A percentile compares a stretch with the other conserved stretches of the same genome.
Conservation (phyloP, 305 asterid species). For the Fraxinus dipetala region DNA sequence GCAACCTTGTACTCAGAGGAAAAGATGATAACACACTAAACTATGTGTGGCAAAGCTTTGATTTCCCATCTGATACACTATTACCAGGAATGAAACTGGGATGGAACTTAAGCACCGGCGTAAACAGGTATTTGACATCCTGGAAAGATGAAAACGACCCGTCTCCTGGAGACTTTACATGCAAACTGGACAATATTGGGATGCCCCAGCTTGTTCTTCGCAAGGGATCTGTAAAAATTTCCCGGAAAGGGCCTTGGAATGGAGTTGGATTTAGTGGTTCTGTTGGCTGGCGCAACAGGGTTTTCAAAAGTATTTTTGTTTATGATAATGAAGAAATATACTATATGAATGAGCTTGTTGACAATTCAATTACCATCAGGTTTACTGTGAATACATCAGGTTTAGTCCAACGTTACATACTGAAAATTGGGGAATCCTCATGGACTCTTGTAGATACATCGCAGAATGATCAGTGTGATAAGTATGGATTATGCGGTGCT, state of each 20-base stretch:
- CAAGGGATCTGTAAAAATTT: slow-evolving; percentile 19
- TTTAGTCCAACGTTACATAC: slow-evolving; percentile 17
- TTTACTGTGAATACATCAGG: slow-evolving; percentile 10
- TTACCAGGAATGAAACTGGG: slow-evolving; percentile 26
- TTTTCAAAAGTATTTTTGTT: background rate
- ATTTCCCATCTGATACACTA: background rate
- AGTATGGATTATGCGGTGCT: slow-evolving; percentile 30
- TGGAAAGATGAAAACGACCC: slow-evolving; percentile 16
- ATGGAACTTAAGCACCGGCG: background rate
- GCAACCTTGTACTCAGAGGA: slow-evolving; percentile 6
- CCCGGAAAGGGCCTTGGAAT: slow-evolving; percentile 25
- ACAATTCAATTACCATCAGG: slow-evolving; percentile 10
- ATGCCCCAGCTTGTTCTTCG: slow-evolving; percentile 14
- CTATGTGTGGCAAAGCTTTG: slow-evolving; percentile 10
- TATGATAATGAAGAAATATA: background rate
- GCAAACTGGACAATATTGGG: slow-evolving; percentile 20
- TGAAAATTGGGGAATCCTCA: slow-evolving; percentile 20
- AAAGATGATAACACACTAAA: background rate
- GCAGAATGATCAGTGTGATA: slow-evolving; percentile 27
- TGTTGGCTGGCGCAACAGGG: background rate
- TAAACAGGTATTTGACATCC: background rate
- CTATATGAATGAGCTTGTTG: slow-evolving; percentile 9
- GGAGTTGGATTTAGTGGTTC: slow-evolving; percentile 8
- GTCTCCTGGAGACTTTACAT: slow-evolving; percentile 21
- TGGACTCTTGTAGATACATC: background rate